Evolutionary conservation across 805 yeast species (phyloP).

Genomic region (Candida hungchunana): DNA sequence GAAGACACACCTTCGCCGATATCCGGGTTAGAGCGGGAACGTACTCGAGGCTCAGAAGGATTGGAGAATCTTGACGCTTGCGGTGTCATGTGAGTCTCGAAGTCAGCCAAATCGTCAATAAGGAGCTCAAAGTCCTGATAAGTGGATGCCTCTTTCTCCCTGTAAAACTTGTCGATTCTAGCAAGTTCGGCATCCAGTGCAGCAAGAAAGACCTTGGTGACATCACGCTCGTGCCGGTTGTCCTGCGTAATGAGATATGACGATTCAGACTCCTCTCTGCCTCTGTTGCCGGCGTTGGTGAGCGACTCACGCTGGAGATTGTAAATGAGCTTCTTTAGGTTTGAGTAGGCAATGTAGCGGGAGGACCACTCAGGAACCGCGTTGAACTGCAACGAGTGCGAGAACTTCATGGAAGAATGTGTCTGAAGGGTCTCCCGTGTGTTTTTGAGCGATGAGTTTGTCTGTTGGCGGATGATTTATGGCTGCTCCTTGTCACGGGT

Average conservation of each 20-base stretch:
- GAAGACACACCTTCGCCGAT: neutral
- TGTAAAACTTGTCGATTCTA: constrained; percentile 75
- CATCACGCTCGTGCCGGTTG: constrained; percentile 36
- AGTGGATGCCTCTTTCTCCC: constrained; percentile 57
- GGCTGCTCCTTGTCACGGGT: neutral
- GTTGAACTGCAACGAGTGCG: constrained; percentile 91
- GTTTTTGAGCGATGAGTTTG: no score
- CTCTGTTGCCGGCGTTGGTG: constrained; percentile 13
- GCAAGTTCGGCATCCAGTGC: constrained; percentile 75
- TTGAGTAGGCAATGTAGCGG: constrained; percentile 84
- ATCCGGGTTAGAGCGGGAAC: constrained; percentile 19
- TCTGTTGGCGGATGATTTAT: neutral
- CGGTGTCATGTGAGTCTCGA: constrained; percentile 34
- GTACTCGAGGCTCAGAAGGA: constrained; percentile 4
- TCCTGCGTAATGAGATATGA: constrained; percentile 30
- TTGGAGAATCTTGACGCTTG: constrained; percentile 1
- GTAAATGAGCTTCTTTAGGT: constrained; percentile 80
- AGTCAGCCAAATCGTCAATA: constrained; percentile 58
- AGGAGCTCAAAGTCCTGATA: constrained; percentile 51
- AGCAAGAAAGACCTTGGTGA: constrained; percentile 54
- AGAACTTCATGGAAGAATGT: constrained; percentile 68
- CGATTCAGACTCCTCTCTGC: constrained; percentile 19
- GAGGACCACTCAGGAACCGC: constrained; percentile 99
- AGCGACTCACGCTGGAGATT: constrained; percentile 65
- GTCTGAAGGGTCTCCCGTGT: no score